Conservation (phyloP, 2,329 filamentous ascomycete genomes). For the Colletotrichum tropicicola region DNA sequence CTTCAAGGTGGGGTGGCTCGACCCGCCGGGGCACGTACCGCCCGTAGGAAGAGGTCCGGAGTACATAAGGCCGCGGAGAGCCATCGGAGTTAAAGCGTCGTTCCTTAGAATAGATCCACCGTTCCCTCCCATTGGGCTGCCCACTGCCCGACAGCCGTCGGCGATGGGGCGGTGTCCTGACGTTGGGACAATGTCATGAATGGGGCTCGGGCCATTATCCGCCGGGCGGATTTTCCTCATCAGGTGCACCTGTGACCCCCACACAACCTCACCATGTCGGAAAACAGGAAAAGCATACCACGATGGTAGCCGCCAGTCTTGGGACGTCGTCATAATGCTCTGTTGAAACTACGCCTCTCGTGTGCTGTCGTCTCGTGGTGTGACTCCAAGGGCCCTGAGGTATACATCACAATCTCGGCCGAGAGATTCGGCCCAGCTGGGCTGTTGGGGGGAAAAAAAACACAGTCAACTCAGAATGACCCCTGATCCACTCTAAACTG, state of each 20-base stretch:
- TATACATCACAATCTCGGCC: slow-evolving; percentile 3
- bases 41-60: slow-evolving; percentile 28
- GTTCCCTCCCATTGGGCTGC: slow-evolving; percentile 14
- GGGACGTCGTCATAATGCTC: slow-evolving; percentile 1
- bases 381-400: background rate
- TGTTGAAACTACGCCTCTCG: background rate
- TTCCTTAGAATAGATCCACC: slow-evolving; percentile 9
- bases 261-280: background rate
- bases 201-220: slow-evolving; percentile 27
- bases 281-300: slow-evolving; percentile 16
- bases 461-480: background rate
- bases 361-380: background rate
- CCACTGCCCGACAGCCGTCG: too few species aligned
- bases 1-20: slow-evolving; percentile 5
- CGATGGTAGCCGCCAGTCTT: background rate
- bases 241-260: slow-evolving; percentile 2
- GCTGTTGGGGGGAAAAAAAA: background rate
- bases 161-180: slow-evolving; percentile 11
- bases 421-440: background rate
- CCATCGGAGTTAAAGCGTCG: slow-evolving; percentile 15
- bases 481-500: slow-evolving; percentile 27
- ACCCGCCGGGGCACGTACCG: slow-evolving; percentile 18
- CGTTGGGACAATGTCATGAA: slow-evolving; percentile 24
- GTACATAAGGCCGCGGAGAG: slow-evolving; percentile 9
- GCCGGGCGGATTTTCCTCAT: slow-evolving; percentile 25